A percentile compares a stretch with the other conserved stretches of the same genome.
Evolutionary conservation across 2,329 filamentous ascomycete species (phyloP).

Genomic region (Ploettnerulaceae sp.): DNA sequence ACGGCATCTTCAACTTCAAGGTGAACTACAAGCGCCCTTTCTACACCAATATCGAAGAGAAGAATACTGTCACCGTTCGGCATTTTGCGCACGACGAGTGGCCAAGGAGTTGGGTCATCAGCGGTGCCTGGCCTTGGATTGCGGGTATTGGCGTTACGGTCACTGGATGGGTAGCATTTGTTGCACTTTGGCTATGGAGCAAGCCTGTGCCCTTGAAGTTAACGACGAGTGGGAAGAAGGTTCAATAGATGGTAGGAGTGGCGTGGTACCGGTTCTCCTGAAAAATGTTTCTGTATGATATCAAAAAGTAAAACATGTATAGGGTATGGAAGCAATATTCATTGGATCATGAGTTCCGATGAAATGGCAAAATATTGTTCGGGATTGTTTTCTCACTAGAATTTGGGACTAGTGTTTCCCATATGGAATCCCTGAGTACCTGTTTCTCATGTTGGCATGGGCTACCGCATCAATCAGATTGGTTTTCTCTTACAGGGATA

Average conservation of each 20-base stretch:
- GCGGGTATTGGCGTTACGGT: constrained; percentile 81
- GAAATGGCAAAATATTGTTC: too few species aligned
- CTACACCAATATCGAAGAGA: constrained; percentile 84
- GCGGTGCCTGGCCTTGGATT: constrained; percentile 92
- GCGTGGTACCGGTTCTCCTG: background rate
- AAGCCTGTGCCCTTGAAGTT: constrained; percentile 44
- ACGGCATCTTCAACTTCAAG: constrained; percentile 98
- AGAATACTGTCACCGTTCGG: constrained; percentile 87
- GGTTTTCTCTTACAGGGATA: too few species aligned
- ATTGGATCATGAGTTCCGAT: background rate
- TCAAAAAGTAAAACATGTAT: constrained; percentile 26
- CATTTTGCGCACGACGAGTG: constrained; percentile 98
- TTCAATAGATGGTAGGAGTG: constrained; percentile 30
- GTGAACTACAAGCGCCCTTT: constrained; percentile 97
- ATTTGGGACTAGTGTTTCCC: too few species aligned
- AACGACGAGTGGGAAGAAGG: constrained; percentile 37
- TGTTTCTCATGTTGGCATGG: too few species aligned
- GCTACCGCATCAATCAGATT: too few species aligned
- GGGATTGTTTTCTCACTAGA: too few species aligned
- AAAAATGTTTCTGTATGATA: constrained; percentile 29
- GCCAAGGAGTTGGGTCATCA: constrained; percentile 85
- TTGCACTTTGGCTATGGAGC: constrained; percentile 81
- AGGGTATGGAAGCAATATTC: constrained; percentile 5
- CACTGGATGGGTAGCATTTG: constrained; percentile 78
- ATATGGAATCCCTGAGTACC: too few species aligned